Evolutionary conservation across 202 grass and related monocot species (phyloP), one percentile per base, ranked within the genome.

Genomic region (Thinopyrum obtusiflorum): DNA sequence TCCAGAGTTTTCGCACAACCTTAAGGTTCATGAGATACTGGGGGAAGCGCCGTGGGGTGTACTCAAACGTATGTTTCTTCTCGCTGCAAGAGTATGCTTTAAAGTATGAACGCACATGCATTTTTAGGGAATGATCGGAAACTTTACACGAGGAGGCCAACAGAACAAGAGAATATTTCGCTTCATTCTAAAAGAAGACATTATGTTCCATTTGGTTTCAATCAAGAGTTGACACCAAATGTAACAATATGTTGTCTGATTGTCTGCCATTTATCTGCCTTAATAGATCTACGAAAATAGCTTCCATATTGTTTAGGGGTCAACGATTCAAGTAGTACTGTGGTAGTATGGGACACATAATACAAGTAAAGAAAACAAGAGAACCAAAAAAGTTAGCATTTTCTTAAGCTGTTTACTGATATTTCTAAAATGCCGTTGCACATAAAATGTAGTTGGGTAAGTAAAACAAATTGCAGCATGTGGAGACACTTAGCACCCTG

Each of bases 11-110:
- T 69, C 84, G 97, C n/a, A 98, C 92, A 88, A 92, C 93, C 62
- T 92, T 98, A 80, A 92, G 93, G 65, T 98, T 94, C 88, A 88
- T 98, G 86, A 96, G 90, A 78, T 94, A 92, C 74, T 98, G 93
- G 93, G 97, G 90, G 73, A 96, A 98, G 61, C 59, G 90, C 11
- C 97, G 97, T 68, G 93, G 93, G 36, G 97, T 98, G 24, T 98
- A 98, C 86, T 98, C 97, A 78, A 96, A 98, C 79, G 97, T 98
- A 96, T 66, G 87, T 12, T 65, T 61, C 23, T 83, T 84, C 35
- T 32, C 6, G 11, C 63, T 87, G 9, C 11, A 79, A 32, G 14
- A 66, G 35, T 71, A 49, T 71, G 25, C 23, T 82, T 89, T 72
- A 68, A 20, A 40, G 32, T 60, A 77, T 81, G 49, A 27, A 33